Percentiles rank a stretch among this genome's conserved stretches.
Conservation (phyloP, 306 rosid species). For the Vigna angularis region DNA sequence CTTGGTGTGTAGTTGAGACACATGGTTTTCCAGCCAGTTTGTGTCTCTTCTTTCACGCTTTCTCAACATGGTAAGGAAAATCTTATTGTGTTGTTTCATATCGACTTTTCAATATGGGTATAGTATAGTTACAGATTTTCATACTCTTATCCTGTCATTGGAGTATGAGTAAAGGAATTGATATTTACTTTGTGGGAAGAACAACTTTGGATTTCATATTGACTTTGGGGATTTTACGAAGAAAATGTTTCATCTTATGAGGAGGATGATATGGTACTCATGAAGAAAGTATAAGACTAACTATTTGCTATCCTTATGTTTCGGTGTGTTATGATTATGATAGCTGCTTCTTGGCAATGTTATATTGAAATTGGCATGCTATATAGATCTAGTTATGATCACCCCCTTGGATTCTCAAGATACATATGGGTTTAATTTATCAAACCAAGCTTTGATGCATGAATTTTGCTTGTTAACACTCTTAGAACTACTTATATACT, state of each 20-base stretch:
- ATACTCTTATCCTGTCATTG: neutral
- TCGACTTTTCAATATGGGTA: neutral
- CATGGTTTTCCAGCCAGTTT: too few species aligned
- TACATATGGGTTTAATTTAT: slow-evolving; percentile 8
- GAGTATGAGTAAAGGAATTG: neutral
- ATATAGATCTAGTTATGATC: neutral
- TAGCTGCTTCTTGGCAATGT: slow-evolving; percentile 3
- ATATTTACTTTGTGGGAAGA: slow-evolving; percentile 2
- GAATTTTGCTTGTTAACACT: neutral
- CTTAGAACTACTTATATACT: too few species aligned
- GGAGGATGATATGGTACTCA: neutral
- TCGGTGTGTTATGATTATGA: neutral
- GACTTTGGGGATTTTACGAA: neutral
- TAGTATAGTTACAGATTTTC: neutral
- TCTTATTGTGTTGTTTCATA: neutral
- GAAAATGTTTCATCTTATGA: neutral
- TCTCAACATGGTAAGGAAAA: neutral
- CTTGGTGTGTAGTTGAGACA: too few species aligned
- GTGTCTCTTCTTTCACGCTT: too few species aligned
- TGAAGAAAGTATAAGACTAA: neutral
- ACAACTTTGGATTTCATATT: slow-evolving; percentile 5
- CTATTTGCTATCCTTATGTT: neutral
- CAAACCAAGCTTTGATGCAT: slow-evolving; percentile 20
- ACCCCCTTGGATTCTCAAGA: slow-evolving; percentile 7
- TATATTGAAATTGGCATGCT: slow-evolving; percentile 6